A percentile compares a stretch with the other conserved stretches of the same genome.
phyloP scores from a whole-genome alignment of 106 monocot species.

The Acanthochlamys bracteata region DNA sequence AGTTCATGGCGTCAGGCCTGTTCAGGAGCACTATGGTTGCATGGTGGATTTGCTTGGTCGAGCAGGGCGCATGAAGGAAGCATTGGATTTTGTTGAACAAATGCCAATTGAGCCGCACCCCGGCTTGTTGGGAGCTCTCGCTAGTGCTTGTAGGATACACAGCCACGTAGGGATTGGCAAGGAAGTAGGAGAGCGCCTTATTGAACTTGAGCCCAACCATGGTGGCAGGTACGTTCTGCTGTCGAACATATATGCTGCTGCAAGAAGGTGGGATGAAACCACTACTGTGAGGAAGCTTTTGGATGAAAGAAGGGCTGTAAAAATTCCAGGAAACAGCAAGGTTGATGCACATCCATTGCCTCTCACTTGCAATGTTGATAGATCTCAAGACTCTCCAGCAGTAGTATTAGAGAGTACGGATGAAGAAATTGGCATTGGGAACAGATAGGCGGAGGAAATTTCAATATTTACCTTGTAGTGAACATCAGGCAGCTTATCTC shows the following conservation, averaged over 20 bases:
- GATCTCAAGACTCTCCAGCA: too few relatives aligned
- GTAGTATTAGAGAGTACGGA: too few relatives aligned
- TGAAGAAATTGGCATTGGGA: too few relatives aligned
- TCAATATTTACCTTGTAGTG: too few relatives aligned
- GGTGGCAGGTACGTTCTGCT: conserved; percentile 49
- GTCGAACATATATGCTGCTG: conserved; percentile 54
- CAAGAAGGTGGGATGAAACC: conserved; percentile 56
- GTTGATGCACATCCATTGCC: conserved; percentile 19
- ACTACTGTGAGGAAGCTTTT: conserved; percentile 31
- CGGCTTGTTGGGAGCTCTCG: conserved; percentile 49
- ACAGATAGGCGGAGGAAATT: too few relatives aligned
- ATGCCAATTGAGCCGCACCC: conserved; percentile 59
- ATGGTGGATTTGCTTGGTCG: conserved; percentile 64
- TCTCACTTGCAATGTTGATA: too few relatives aligned
- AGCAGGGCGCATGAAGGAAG: conserved; percentile 50
- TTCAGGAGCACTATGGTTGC: conserved; percentile 61
- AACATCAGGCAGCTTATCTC: too few relatives aligned
- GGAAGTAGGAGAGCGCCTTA: conserved; percentile 31
- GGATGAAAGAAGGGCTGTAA: conserved; percentile 37
- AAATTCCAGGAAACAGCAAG: conserved; percentile 39
- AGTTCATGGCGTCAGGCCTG: conserved; percentile 32
- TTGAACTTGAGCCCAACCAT: conserved; percentile 48
- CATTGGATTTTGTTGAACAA: conserved; percentile 31
- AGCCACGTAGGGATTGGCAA: conserved; percentile 41
- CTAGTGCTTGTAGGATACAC: conserved; percentile 52